Evolutionary conservation across 768 basidiomycete genomes (phyloP), one percentile per base, ranked within the genome.

Genomic region (Kwoniella sp.): DNA sequence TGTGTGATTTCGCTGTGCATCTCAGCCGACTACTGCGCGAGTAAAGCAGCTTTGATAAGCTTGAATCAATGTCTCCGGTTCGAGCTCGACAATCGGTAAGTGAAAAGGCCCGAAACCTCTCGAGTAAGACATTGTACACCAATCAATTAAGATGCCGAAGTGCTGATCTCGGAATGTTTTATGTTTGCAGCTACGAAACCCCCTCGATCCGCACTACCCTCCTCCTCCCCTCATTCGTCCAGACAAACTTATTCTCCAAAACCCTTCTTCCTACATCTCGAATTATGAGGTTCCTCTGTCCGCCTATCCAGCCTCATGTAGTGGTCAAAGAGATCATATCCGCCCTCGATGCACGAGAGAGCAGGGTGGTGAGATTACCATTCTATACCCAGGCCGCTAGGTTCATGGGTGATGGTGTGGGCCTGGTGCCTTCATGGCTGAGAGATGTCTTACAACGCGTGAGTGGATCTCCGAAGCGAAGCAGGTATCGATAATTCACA

Each of bases 141-240:
- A n/a, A n/a, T n/a, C n/a, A n/a, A n/a, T n/a, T n/a, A 48, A 36
- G 27, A 54, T 36, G 26, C 4, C 26, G 10, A 29, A 27, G 27
- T 10, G n/a, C 60, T 8, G 57, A 65, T 68, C 19, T 67, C 60
- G 56, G 5, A 2, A n/a, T 54, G 2, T 9, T 30, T 13, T 5
- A 22, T 24, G 27, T 36, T 5, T 40, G 0, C 62, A 88, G 88
- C n/a, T 89, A 92, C 81, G 82, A 85, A 40, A 83, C 86, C 29
- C 90, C 89, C 1, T 78, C 82, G 47, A 87, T 99, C 79, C 88
- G 91, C n/a, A 95, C 92, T 10, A 93, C 92, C 2, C 83, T 97
- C 22, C 80, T 98, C 63, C 83, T 88, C 57, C 88, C 95, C 0
- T 90, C 91, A 1, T 89, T 91, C 76, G 83, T 92, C 72, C 79